Base-by-base conservation (phyloP, 2,329 filamentous ascomycete genomes). In the Pseudogymnoascus sp. region DNA sequence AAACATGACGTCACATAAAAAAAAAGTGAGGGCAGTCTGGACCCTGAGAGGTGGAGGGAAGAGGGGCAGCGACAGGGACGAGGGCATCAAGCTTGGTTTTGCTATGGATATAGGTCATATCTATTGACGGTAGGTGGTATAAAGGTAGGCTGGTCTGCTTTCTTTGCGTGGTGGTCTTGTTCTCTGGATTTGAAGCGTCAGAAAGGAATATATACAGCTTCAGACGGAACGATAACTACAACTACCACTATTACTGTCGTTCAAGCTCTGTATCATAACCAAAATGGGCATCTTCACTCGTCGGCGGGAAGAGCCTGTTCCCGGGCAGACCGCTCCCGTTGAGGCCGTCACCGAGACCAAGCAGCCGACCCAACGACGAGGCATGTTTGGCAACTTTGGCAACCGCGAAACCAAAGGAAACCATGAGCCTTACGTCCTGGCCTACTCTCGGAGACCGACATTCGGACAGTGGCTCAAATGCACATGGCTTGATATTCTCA, bases 391-490 rank as follows among this genome's bases (percentile, higher is more conserved):
- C 18, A 60, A 40, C 25, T 40, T 60, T 60, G 23, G 56, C 4
- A 60, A 60, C 18, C 18, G 14, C 23, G 31, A 60, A 23, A 4
- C 46, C 8, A 53, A 38, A 38, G 31, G 34, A 5, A 60, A 38
- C 1, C 37, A 36, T 31, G 25, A 60, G 6, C 31, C 37, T 12
- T 36, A 60, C 5, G 34, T 40, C 10, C 56, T 60, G 6, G 34
- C 56, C 31, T 40, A 53, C 23, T 53, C 46, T 31, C 46, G 46
- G 1, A 77, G 81, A 10, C 87, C 87, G 2, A 81, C 77, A 1
- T 88, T 90, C 67, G 86, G 87, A 2, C 85, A 88, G 71, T 90
- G 88, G 88, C 72, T 89, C 67, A 89, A 87, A 73, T 78, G 79
- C 7, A 88, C 85, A 4, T 86, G 83, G 79, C 75, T 89, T 11